phyloP scores from a whole-genome alignment of 805 yeast genomes.

The Candida boleticola region DNA sequence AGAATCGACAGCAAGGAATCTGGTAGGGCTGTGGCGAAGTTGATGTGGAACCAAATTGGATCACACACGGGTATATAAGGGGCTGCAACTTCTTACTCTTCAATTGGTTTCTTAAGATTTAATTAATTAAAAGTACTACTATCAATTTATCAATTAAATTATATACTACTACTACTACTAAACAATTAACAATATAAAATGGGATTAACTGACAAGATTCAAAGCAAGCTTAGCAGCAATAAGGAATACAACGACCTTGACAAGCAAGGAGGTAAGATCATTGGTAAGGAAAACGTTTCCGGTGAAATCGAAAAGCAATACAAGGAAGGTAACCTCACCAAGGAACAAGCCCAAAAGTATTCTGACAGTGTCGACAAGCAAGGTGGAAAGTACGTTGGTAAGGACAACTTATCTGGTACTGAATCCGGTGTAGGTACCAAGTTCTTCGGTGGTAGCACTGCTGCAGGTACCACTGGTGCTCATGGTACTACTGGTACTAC shows the following conservation, averaged over 20 bases:
- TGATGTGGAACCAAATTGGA: too few relatives aligned
- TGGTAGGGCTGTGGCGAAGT: background rate
- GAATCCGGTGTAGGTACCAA: conserved; percentile 28
- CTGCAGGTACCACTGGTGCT: conserved; percentile 8
- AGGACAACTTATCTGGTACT: conserved; percentile 20
- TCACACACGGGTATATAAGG: background rate
- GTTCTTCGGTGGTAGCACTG: conserved; percentile 13
- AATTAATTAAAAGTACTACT: too few relatives aligned
- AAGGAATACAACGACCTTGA: conserved; percentile 23
- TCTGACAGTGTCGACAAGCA: conserved; percentile 27
- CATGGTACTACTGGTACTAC: conserved; percentile 1
- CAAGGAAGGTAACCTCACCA: conserved; percentile 27
- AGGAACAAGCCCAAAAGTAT: conserved; percentile 27
- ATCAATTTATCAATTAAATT: too few relatives aligned
- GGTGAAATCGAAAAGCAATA: conserved; percentile 28
- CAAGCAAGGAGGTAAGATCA: conserved; percentile 18
- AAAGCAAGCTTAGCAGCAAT: conserved; percentile 15
- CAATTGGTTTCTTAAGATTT: too few relatives aligned
- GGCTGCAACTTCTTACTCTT: background rate
- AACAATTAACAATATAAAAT: conserved; percentile 15
- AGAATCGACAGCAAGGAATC: background rate
- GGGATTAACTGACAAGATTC: conserved; percentile 40
- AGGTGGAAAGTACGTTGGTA: conserved; percentile 18
- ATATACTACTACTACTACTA: background rate
- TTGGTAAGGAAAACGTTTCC: conserved; percentile 19